Base-by-base conservation (phyloP, 139 green algal genomes). In the Nannochloris sp. region DNA sequence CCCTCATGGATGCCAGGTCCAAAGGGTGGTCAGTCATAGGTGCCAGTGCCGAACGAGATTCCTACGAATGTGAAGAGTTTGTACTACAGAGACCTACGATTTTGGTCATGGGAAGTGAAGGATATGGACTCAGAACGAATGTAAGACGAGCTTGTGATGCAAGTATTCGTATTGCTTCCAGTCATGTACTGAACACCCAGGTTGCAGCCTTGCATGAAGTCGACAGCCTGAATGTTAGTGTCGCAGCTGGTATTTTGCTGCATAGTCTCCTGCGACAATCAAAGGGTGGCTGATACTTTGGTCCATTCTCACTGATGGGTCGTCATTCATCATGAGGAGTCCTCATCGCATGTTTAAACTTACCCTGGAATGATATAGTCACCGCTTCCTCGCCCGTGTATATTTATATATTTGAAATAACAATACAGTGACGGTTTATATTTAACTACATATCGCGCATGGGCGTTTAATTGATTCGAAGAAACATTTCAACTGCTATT, bases 181-280 rank as follows among this genome's bases (percentile, higher is more conserved):
- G 23, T 68, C 46, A 36, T 29, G 21, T 18, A 27, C 24, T 4
- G 14, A 24, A 10, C 5, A 21, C 19, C 4, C 31, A 14, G 18
- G 11, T 18, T 24, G 57, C 29, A 23, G 57, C 21, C 15, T 57
- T 56, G 14, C 18, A 34, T 18, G 19, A 23, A 19, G 86, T 96
- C 18, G 90, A 96, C 53, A 90, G 78, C n/a, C 66, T 96, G 14
- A 96, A 96, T 67, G 90, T 96, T 15, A 92, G 83, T 61, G 90
- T 96, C 12, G 90, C 90, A 0, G 75, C 90, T 0, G 90, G 90
- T 25, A 90, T 96, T 53, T 78, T 96, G 63, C 70, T 96, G 64
- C 90, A 96, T 68, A 64, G 81, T 53, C 46, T 53, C 46, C 16
- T 53, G 6, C 46, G 34, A 14, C 34, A 40, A 40, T 12, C 34